These are phyloP conservation scores for Sphaerulina populicola DNA, from an alignment of 2,329 filamentous ascomycete genomes.

Conservation along the genomic window DNA sequence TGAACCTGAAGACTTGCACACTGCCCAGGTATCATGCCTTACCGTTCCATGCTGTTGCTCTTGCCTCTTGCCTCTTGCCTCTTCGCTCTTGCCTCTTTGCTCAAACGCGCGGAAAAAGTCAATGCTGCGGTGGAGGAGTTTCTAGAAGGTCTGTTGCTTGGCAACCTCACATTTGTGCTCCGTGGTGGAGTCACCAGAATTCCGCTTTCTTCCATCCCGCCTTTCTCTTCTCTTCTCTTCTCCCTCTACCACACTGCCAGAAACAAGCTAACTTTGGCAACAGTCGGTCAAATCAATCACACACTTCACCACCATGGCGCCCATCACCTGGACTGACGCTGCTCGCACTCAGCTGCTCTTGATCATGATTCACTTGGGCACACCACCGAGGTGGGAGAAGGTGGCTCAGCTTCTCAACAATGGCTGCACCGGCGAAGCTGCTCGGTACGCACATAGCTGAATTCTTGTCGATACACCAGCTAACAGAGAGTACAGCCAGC, in stretches of 20 bases:
- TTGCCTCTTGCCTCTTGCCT: too few relatives aligned
- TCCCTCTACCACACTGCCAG: too few relatives aligned
- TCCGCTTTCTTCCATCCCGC: neutral
- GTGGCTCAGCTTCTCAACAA: neutral
- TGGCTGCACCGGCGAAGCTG: conserved; percentile 1
- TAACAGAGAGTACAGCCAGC: neutral
- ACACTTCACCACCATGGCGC: conserved; percentile 1
- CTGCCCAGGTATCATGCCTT: too few relatives aligned
- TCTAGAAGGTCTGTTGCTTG: neutral
- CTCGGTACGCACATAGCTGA: neutral
- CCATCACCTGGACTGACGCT: conserved; percentile 1
- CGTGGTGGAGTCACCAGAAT: neutral
- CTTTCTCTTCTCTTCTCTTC: neutral
- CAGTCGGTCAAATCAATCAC: neutral
- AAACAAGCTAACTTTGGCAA: neutral
- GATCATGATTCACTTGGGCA: neutral
- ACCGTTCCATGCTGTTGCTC: too few relatives aligned
- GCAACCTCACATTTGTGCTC: neutral
- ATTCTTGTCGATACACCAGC: neutral
- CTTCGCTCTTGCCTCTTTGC: too few relatives aligned
- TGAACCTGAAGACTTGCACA: too few relatives aligned
- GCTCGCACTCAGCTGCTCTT: conserved; percentile 2
- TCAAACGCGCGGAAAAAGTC: neutral
- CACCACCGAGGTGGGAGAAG: conserved; percentile 14
- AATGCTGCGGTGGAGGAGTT: neutral